Evolutionary conservation across 169 alveolate genomes (phyloP).

Genomic region (Plasmodium vinckei): DNA sequence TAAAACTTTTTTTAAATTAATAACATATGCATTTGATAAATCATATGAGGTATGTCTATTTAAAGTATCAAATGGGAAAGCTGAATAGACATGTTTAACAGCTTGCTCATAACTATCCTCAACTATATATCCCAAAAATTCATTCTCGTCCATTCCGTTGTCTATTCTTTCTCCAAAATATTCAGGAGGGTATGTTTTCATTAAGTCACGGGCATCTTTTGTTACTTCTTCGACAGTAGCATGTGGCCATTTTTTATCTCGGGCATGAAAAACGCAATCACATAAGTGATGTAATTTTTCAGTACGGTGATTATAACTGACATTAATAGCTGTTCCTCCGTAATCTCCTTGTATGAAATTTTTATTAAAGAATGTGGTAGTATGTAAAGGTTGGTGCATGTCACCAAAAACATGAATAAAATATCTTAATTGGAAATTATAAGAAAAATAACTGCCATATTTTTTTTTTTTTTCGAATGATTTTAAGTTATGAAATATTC

Average conservation of each 20-base stretch:
- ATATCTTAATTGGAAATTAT: constrained; percentile 80
- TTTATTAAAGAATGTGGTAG: constrained; percentile 71
- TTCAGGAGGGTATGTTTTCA: constrained; percentile 44
- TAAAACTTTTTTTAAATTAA: constrained; percentile 24
- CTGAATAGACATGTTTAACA: constrained; percentile 14
- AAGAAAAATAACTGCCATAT: constrained; percentile 58
- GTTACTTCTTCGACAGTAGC: constrained; percentile 2
- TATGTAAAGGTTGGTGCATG: constrained; percentile 89
- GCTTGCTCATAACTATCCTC: constrained; percentile 32
- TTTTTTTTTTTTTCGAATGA: constrained; percentile 39
- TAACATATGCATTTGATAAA: not conserved
- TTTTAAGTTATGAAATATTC: constrained; percentile 29
- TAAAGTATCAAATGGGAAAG: constrained; percentile 45
- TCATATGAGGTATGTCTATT: constrained; percentile 13
- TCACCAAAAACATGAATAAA: constrained; percentile 90
- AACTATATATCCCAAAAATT: constrained; percentile 33
- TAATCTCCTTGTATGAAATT: constrained; percentile 85
- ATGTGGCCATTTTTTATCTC: constrained; percentile 51
- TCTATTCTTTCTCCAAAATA: constrained; percentile 57
- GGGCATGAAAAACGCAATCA: constrained; percentile 39
- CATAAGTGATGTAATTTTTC: constrained; percentile 67
- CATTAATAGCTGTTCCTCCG: constrained; percentile 82
- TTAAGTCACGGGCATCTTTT: constrained; percentile 24
- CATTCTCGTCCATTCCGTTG: constrained; percentile 7
- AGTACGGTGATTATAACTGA: constrained; percentile 23